phyloP scores from a whole-genome alignment of 2,329 filamentous ascomycete genomes.

The Fusarium tricinctum region DNA sequence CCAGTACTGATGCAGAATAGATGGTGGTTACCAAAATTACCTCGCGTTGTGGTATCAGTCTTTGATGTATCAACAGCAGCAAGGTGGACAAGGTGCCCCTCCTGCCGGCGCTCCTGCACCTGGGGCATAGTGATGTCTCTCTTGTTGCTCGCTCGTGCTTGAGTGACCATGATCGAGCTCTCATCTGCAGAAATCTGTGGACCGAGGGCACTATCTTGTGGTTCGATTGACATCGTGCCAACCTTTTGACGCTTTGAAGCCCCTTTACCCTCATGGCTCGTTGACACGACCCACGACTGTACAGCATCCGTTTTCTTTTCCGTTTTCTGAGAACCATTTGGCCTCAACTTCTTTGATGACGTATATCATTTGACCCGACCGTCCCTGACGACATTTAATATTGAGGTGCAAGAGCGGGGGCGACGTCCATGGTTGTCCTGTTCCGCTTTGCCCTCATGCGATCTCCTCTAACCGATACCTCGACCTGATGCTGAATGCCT shows the following conservation, averaged over 20 bases:
- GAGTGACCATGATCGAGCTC: slow-evolving; percentile 54
- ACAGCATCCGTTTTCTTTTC: slow-evolving; percentile 48
- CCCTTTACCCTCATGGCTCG: slow-evolving; percentile 46
- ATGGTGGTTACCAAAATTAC: slow-evolving; percentile 87
- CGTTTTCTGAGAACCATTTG: slow-evolving; percentile 48
- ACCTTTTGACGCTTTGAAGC: slow-evolving; percentile 45
- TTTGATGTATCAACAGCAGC: slow-evolving; percentile 61
- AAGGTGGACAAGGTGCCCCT: slow-evolving; percentile 56
- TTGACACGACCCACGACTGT: slow-evolving; percentile 53
- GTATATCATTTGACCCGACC: slow-evolving; percentile 49
- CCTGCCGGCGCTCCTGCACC: slow-evolving; percentile 55
- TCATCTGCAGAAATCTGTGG: slow-evolving; percentile 42
- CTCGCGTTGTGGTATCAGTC: slow-evolving; percentile 86
- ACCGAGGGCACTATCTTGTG: slow-evolving; percentile 49
- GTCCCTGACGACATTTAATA: slow-evolving; percentile 47
- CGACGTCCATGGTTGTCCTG: slow-evolving; percentile 44
- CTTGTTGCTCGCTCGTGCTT: slow-evolving; percentile 49
- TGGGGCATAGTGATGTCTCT: slow-evolving; percentile 55
- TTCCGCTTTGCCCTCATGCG: slow-evolving; percentile 25
- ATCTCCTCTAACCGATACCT: slow-evolving; percentile 41
- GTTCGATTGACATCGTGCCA: slow-evolving; percentile 52
- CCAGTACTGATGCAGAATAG: slow-evolving; percentile 55
- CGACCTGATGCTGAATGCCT: slow-evolving; percentile 40
- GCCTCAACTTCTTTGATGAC: slow-evolving; percentile 48
- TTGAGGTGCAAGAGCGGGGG: slow-evolving; percentile 38